A percentile compares a stretch with the other conserved stretches of the same genome.
These are phyloP conservation scores for Neophaeococcomyces mojaviensis DNA, from an alignment of 2,329 filamentous ascomycete species.

Conservation along the genomic window DNA sequence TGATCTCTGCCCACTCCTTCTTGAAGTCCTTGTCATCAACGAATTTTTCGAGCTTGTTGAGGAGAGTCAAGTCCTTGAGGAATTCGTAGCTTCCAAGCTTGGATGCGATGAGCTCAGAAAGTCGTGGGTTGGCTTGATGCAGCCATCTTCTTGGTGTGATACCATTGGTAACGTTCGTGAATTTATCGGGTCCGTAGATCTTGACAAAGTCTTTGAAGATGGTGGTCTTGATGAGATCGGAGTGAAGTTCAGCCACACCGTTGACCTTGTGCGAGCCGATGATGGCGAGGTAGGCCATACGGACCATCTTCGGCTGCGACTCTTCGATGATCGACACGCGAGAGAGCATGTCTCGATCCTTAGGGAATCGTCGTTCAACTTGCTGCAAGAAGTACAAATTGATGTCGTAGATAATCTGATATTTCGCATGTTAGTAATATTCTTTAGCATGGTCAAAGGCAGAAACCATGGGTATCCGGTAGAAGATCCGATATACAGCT, in stretches of 20 bases:
- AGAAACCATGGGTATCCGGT: not conserved
- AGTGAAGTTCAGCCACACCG: conserved; percentile 93
- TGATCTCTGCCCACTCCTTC: conserved; percentile 93
- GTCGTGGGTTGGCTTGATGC: conserved; percentile 88
- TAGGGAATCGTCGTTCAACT: conserved; percentile 84
- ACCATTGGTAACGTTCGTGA: conserved; percentile 97
- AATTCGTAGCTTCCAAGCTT: conserved; percentile 79
- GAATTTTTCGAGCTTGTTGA: conserved; percentile 78
- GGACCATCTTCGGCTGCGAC: conserved; percentile 92
- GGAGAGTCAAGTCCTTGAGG: conserved; percentile 78
- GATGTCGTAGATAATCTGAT: conserved; percentile 85
- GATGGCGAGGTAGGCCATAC: conserved; percentile 92
- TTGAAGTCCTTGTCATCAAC: conserved; percentile 84
- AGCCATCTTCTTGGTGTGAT: conserved; percentile 95
- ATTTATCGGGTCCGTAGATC: conserved; percentile 93
- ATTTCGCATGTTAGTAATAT: conserved; percentile 11
- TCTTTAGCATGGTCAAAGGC: conserved; percentile 6
- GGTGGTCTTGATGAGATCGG: conserved; percentile 96
- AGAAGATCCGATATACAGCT: no score
- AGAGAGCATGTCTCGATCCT: conserved; percentile 74
- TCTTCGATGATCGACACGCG: conserved; percentile 98
- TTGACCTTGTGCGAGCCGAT: conserved; percentile 99
- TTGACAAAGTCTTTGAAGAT: conserved; percentile 98
- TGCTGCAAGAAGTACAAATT: conserved; percentile 87
- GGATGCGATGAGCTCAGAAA: conserved; percentile 85